phyloP scores from a whole-genome alignment of 345 rosid species.

The Fremontodendron californicum region DNA sequence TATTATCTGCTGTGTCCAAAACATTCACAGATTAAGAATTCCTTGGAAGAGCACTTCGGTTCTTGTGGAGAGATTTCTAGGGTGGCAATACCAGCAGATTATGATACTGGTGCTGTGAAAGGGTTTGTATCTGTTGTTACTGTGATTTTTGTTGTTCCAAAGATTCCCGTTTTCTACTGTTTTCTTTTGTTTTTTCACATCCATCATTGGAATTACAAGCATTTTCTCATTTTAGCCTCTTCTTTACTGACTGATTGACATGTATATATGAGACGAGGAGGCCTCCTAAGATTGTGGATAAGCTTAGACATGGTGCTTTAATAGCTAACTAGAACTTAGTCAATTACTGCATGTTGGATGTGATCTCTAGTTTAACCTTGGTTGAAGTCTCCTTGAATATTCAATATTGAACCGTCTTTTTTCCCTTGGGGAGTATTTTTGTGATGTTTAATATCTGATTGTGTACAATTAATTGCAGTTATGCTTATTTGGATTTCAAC shows the following conservation, averaged over 20 bases:
- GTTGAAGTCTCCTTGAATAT: background rate
- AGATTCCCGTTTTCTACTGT: background rate
- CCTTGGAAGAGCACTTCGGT: slow-evolving; percentile 55
- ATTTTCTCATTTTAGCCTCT: background rate
- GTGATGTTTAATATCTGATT: background rate
- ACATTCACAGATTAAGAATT: slow-evolving; percentile 41
- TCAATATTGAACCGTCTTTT: background rate
- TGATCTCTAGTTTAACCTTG: background rate
- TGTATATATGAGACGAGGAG: background rate
- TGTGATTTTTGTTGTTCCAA: background rate
- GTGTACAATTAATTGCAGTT: slow-evolving; percentile 32
- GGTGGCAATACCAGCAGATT: slow-evolving; percentile 57
- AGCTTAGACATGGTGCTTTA: background rate
- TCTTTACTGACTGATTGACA: background rate
- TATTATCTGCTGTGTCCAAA: background rate
- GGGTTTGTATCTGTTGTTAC: slow-evolving; percentile 48
- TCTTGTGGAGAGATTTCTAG: slow-evolving; percentile 65
- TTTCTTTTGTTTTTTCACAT: background rate
- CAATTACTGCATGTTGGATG: background rate
- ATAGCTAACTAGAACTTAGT: background rate
- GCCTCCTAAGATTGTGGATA: background rate
- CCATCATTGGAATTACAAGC: background rate
- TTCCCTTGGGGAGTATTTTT: background rate
- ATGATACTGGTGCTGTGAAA: slow-evolving; percentile 52
- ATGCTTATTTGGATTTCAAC: slow-evolving; percentile 63